phyloP scores from a whole-genome alignment of 2,329 filamentous ascomycete genomes.

The Trichophyton simii region DNA sequence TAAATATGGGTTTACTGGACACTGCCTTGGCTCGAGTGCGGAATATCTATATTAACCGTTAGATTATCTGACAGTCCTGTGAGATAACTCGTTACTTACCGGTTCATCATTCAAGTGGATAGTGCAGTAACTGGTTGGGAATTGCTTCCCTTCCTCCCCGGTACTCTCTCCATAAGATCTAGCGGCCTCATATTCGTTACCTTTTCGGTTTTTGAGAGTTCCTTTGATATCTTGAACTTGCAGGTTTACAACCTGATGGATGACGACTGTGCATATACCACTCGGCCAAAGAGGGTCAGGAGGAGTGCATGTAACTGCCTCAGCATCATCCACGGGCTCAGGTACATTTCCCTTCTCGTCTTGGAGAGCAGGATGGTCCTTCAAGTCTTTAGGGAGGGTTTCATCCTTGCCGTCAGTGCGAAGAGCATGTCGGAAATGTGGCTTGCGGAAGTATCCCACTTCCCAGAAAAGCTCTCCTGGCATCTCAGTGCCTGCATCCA shows the following conservation, averaged over 20 bases:
- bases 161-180: conserved; percentile 72
- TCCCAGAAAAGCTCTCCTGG: conserved; percentile 93
- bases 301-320: conserved; percentile 77
- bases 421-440: conserved; percentile 70
- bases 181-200: conserved; percentile 78
- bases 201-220: conserved; percentile 59
- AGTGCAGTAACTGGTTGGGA: conserved; percentile 89
- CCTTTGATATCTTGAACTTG: conserved; percentile 87
- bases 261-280: conserved; percentile 70
- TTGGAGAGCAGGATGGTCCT: conserved; percentile 63
- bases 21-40: conserved; percentile 91
- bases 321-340: conserved; percentile 66
- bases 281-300: conserved; percentile 95
- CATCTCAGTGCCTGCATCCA: conserved; percentile 77
- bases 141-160: conserved; percentile 64
- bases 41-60: conserved; percentile 47
- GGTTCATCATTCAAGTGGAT: conserved; percentile 81
- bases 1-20: conserved; percentile 91
- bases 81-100: conserved; percentile 4
- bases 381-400: conserved; percentile 59
- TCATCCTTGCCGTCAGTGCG: conserved; percentile 77
- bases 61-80: conserved; percentile 5
- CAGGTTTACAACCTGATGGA: conserved; percentile 91
- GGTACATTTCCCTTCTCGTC: conserved; percentile 75
- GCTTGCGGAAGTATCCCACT: conserved; percentile 88